Evolutionary conservation across 768 basidiomycete genomes (phyloP).

Genomic region (Mycena sanguinolenta): DNA sequence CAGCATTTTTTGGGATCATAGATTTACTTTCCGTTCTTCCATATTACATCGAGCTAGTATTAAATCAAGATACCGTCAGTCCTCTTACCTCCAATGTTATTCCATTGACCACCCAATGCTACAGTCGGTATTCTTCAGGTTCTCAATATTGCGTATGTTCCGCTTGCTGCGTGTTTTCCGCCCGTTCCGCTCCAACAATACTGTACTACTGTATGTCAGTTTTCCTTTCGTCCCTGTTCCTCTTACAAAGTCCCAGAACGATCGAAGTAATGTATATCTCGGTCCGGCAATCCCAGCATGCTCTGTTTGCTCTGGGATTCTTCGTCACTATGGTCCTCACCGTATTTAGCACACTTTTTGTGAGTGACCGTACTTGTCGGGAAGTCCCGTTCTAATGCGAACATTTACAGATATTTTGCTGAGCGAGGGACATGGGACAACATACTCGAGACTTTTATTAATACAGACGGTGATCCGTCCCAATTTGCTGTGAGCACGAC

Average conservation of each 20-base stretch:
- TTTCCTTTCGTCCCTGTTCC: not conserved
- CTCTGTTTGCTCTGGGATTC: slow-evolving; percentile 87
- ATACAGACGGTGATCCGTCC: slow-evolving; percentile 86
- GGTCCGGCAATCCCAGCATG: slow-evolving; percentile 87
- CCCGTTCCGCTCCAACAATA: slow-evolving; percentile 88
- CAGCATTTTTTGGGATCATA: slow-evolving; percentile 88
- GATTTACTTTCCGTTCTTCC: slow-evolving; percentile 89
- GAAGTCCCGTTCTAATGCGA: not conserved
- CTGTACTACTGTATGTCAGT: slow-evolving; percentile 78
- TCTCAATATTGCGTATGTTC: slow-evolving; percentile 92
- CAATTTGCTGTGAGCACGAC: slow-evolving; percentile 75
- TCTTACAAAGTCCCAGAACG: slow-evolving; percentile 60
- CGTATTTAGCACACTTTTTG: slow-evolving; percentile 89
- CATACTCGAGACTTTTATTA: slow-evolving; percentile 82
- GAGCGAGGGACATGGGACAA: slow-evolving; percentile 94
- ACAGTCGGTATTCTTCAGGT: slow-evolving; percentile 88
- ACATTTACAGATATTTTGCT: slow-evolving; percentile 77
- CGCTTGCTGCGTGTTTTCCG: slow-evolving; percentile 90
- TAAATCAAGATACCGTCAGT: slow-evolving; percentile 88
- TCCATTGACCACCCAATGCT: slow-evolving; percentile 10
- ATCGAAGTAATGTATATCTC: slow-evolving; percentile 95
- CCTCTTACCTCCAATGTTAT: slow-evolving; percentile 1
- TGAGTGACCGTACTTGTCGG: slow-evolving; percentile 48
- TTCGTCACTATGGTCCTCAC: slow-evolving; percentile 91
- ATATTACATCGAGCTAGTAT: slow-evolving; percentile 88